These are phyloP conservation scores for Lactarius tabidus DNA, from an alignment of 768 basidiomycete species.

Conservation along the genomic window DNA sequence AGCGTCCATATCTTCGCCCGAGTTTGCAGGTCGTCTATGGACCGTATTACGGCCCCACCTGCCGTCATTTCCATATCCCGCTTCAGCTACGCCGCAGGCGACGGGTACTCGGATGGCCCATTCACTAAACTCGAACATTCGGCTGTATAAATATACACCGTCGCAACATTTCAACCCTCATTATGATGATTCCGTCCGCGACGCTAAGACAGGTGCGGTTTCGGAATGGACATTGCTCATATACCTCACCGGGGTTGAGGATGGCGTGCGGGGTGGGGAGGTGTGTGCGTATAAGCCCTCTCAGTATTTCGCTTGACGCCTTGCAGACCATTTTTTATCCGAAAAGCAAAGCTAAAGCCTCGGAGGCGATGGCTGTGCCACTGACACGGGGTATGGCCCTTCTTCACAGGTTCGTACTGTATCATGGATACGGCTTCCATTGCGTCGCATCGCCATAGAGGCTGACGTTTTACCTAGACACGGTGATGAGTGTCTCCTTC, in stretches of 20 bases:
- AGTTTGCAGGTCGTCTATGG: constrained; percentile 56
- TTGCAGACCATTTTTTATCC: constrained; percentile 67
- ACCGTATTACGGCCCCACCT: constrained; percentile 51
- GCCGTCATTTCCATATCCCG: constrained; percentile 47
- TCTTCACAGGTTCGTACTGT: constrained; percentile 51
- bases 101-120: constrained; percentile 40
- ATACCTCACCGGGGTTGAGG: constrained; percentile 67
- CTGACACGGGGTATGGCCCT: constrained; percentile 60
- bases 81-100: constrained; percentile 30
- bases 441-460: background rate
- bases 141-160: constrained; percentile 64
- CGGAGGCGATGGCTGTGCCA: constrained; percentile 48
- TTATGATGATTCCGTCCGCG: constrained; percentile 69
- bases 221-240: constrained; percentile 78
- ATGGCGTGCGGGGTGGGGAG: constrained; percentile 71
- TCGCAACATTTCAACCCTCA: constrained; percentile 69
- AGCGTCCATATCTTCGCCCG: constrained; percentile 51
- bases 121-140: constrained; percentile 70
- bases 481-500: constrained; percentile 66
- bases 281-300: constrained; percentile 31
- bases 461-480: constrained; percentile 42
- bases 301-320: background rate
- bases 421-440: background rate
- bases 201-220: constrained; percentile 52
- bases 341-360: constrained; percentile 46